These are phyloP conservation scores for Guadua angustifolia DNA, from an alignment of 176 grass and related monocot species.

Conservation along the genomic window DNA sequence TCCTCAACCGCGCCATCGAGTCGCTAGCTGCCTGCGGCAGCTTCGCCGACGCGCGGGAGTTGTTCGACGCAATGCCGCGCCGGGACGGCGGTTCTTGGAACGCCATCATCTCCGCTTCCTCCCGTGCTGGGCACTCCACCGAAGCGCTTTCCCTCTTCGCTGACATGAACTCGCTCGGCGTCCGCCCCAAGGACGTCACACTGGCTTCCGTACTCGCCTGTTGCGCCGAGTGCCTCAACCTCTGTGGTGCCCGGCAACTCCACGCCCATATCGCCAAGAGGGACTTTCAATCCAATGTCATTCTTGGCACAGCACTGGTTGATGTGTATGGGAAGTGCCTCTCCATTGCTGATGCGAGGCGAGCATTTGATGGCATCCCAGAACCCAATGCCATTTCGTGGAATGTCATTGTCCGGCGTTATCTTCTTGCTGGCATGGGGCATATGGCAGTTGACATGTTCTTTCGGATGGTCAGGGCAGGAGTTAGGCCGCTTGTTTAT, in stretches of 20 bases:
- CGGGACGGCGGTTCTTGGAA: constrained; percentile 94
- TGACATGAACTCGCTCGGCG: constrained; percentile 46
- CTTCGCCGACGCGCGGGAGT: constrained; percentile 58
- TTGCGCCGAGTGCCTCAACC: constrained; percentile 60
- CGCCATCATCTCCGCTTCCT: constrained; percentile 67
- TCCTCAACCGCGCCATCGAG: constrained; percentile 81
- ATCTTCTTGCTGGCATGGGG: constrained; percentile 71
- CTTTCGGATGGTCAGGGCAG: constrained; percentile 66
- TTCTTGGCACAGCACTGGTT: constrained; percentile 71
- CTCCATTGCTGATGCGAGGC: constrained; percentile 55
- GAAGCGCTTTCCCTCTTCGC: constrained; percentile 59
- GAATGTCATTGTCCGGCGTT: constrained; percentile 83
- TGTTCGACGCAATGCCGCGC: constrained; percentile 87
- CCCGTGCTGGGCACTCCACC: constrained; percentile 13
- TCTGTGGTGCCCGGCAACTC: constrained; percentile 57
- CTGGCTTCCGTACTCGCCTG: constrained; percentile 70
- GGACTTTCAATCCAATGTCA: constrained; percentile 68
- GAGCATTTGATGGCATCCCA: constrained; percentile 66
- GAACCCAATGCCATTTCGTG: constrained; percentile 74
- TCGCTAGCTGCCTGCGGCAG: constrained; percentile 56
- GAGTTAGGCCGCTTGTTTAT: constrained; percentile 69
- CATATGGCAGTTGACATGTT: constrained; percentile 72
- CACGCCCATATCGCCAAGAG: constrained; percentile 66
- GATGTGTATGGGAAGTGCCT: constrained; percentile 77
- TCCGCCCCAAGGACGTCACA: constrained; percentile 73